phyloP scores from a whole-genome alignment of 352 stramenopile species.

The Globisporangium solare region DNA sequence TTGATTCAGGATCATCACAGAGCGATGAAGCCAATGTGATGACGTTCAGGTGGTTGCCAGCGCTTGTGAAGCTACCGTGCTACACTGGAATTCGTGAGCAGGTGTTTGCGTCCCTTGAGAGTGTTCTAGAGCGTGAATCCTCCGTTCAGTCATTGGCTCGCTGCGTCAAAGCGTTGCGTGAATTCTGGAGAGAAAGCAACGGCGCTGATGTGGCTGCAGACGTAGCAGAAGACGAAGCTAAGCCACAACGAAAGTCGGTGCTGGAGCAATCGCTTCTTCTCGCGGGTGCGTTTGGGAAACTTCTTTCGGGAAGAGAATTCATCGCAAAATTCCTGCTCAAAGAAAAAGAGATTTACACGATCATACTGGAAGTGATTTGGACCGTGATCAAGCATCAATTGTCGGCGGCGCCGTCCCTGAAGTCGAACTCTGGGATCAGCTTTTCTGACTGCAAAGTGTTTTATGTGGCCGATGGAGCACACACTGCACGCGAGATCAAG shows the following conservation, averaged over 20 bases:
- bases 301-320: slow-evolving; percentile 65
- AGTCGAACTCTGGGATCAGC: slow-evolving; percentile 40
- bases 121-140: slow-evolving; percentile 64
- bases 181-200: slow-evolving; percentile 46
- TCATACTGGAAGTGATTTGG: slow-evolving; percentile 71
- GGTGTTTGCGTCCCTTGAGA: slow-evolving; percentile 65
- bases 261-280: slow-evolving; percentile 60
- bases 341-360: slow-evolving; percentile 48
- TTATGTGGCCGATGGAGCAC: slow-evolving; percentile 60
- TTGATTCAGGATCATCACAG: slow-evolving; percentile 18
- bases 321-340: slow-evolving; percentile 58
- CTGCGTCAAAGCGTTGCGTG: slow-evolving; percentile 63
- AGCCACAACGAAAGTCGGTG: slow-evolving; percentile 24
- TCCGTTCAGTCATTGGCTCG: slow-evolving; percentile 58
- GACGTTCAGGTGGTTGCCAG: slow-evolving; percentile 65
- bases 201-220: slow-evolving; percentile 9
- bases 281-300: slow-evolving; percentile 55
- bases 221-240: not conserved
- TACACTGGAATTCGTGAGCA: slow-evolving; percentile 49
- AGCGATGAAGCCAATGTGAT: slow-evolving; percentile 20
- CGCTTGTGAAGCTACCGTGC: slow-evolving; percentile 61
- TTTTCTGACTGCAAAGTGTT: slow-evolving; percentile 81
- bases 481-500: slow-evolving; percentile 73
- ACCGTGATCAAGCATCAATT: slow-evolving; percentile 63
- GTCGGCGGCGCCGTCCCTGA: slow-evolving; percentile 42